These are phyloP conservation scores for Albatrellus sp. DNA, from an alignment of 1,284 basidiomycete genomes.

Conservation along the genomic window DNA sequence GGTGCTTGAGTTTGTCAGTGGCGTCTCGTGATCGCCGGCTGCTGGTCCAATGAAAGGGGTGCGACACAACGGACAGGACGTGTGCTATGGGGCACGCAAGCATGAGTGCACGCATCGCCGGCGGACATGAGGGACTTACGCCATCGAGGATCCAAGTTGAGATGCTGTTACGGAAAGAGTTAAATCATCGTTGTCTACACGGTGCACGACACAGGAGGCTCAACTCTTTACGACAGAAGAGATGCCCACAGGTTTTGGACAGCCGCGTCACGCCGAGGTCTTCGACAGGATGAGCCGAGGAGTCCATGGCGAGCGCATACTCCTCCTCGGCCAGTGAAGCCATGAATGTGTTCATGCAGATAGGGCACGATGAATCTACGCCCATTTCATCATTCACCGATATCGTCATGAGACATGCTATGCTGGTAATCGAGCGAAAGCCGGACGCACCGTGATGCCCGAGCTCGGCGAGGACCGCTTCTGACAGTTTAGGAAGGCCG, in stretches of 20 bases:
- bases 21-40: background rate
- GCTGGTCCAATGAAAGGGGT: slow-evolving; percentile 23
- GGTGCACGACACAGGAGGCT: slow-evolving; percentile 10
- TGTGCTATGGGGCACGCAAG: slow-evolving; percentile 28
- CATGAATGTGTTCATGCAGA: slow-evolving; percentile 54
- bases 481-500: slow-evolving; percentile 29
- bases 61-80: slow-evolving; percentile 54
- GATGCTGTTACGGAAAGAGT: slow-evolving; percentile 29
- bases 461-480: slow-evolving; percentile 25
- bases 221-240: slow-evolving; percentile 68
- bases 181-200: background rate
- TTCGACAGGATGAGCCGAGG: slow-evolving; percentile 55
- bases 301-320: slow-evolving; percentile 57
- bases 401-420: background rate
- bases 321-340: slow-evolving; percentile 64
- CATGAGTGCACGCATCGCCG: background rate
- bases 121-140: slow-evolving; percentile 23
- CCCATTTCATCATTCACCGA: background rate
- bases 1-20: background rate
- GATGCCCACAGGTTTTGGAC: slow-evolving; percentile 47
- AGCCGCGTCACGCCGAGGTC: slow-evolving; percentile 57
- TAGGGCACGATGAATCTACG: slow-evolving; percentile 53
- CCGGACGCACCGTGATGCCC: slow-evolving; percentile 23
- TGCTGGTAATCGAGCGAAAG: background rate
- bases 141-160: slow-evolving; percentile 48